Conservation (phyloP, 176 grass and related monocot genomes). For the Elymus sibiricus region DNA sequence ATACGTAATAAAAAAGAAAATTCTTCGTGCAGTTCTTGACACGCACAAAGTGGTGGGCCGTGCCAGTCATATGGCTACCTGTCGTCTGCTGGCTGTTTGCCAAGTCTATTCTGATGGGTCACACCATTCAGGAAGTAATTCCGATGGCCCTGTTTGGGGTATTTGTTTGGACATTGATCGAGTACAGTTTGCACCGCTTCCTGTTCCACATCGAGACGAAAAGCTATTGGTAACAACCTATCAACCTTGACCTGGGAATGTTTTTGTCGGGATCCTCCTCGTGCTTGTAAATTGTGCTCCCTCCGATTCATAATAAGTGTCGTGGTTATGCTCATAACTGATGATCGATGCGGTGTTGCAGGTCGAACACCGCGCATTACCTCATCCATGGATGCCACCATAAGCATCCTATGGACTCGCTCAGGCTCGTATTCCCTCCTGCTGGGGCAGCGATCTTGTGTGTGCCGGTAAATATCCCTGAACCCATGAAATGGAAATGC, state of each 20-base stretch:
- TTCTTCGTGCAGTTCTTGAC: constrained; percentile 66
- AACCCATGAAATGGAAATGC: not conserved
- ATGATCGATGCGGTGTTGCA: constrained; percentile 23
- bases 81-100: constrained; percentile 59
- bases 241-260: not conserved
- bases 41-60: constrained; percentile 78
- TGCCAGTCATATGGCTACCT: constrained; percentile 91
- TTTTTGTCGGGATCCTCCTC: not conserved
- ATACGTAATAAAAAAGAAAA: not conserved
- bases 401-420: constrained; percentile 91
- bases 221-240: constrained; percentile 55
- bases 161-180: constrained; percentile 85
- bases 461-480: constrained; percentile 49
- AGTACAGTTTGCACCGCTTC: constrained; percentile 88
- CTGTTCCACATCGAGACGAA: constrained; percentile 90
- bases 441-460: constrained; percentile 74
- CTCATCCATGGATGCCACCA: constrained; percentile 97
- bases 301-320: too few relatives aligned
- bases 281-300: not conserved
- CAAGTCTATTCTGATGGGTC: constrained; percentile 62
- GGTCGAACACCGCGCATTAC: constrained; percentile 85
- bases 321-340: not conserved
- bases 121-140: constrained; percentile 45
- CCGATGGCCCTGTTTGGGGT: constrained; percentile 53
- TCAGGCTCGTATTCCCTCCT: constrained; percentile 91